Base-by-base conservation (phyloP, 257 asterid species). In the Capsicum pubescens region DNA sequence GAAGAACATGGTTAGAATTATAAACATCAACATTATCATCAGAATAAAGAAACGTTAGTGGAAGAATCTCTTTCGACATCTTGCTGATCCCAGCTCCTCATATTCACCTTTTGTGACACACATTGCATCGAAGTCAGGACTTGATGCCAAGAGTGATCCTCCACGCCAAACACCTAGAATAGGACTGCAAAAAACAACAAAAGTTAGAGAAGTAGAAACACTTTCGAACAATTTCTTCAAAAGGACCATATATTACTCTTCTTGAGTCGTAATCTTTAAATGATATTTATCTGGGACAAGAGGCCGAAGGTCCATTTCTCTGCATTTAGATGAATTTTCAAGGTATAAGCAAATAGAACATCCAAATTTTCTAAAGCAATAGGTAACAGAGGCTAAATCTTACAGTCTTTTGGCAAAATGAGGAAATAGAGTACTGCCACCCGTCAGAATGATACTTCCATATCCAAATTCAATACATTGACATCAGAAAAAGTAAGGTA, bases 111-210 rank as follows among this genome's bases (percentile, higher is more conserved):
- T 96, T 76, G 97, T 94, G 66, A 96, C 93, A 69, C 97, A 96
- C 98, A 92, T 96, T 77, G 97, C 80, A 82, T 96, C 98, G 90
- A 96, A 96, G 86, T 94, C 98, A 57, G 99, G 98, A 87, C 98
- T 94, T 66, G 99, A 96, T 71, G 98, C 98, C 87, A 96, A 89
- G 69, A 96, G 97, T 10, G 99, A 96, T 4, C 99, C 99, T 44
- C 99, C 99, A 16, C 98, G 92, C 99, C 99, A 96, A 83, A 93
- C 99, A 81, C 99, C 98, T 85, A 93, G 85, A 48, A 96, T 91
- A 67, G 98, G 98, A 91, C 99, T 96, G 94, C 68, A 69, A 77
- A 50, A 84, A 82, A 76, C 48, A 83, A 85, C 66, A 61, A 5
- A 85, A 83, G 19, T 85, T 26, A 44, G 76, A 70, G 72, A 52